Conservation (phyloP, 257 asterid species). For the Solanum infundibuliforme region DNA sequence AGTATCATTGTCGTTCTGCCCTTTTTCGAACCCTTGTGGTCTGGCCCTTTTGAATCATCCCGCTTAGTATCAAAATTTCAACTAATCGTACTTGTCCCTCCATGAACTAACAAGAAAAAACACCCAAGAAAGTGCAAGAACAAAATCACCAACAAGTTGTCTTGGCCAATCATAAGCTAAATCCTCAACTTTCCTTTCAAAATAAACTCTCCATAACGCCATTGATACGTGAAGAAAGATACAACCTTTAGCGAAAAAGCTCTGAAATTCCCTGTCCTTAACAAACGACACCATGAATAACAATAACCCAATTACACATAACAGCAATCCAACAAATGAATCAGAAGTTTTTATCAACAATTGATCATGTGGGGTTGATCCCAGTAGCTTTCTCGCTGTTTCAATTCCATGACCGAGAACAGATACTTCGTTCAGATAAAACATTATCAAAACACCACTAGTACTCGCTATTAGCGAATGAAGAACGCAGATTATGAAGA, state of each 20-base stretch:
- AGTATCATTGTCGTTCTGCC: background rate
- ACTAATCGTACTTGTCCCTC: conserved; percentile 63
- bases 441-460: conserved; percentile 53
- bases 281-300: conserved; percentile 65
- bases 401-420: conserved; percentile 49
- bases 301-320: conserved; percentile 42
- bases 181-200: conserved; percentile 64
- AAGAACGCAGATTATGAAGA: conserved; percentile 37
- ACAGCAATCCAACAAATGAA: conserved; percentile 55
- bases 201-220: conserved; percentile 57
- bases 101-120: conserved; percentile 48
- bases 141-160: conserved; percentile 53
- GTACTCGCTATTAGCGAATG: conserved; percentile 38
- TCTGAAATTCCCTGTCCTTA: conserved; percentile 54
- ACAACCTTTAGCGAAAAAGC: conserved; percentile 54
- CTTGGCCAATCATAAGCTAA: conserved; percentile 62
- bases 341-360: conserved; percentile 37
- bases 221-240: conserved; percentile 36
- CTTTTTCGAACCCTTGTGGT: background rate
- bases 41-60: background rate
- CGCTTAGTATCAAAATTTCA: background rate
- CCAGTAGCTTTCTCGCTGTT: conserved; percentile 41
- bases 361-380: conserved; percentile 60
- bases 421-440: conserved; percentile 39
- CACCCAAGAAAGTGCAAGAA: conserved; percentile 57